A percentile compares a stretch with the other conserved stretches of the same genome.
These are phyloP conservation scores for Penicillium decumbens DNA, from an alignment of 2,329 filamentous ascomycete species.

Conservation along the genomic window DNA sequence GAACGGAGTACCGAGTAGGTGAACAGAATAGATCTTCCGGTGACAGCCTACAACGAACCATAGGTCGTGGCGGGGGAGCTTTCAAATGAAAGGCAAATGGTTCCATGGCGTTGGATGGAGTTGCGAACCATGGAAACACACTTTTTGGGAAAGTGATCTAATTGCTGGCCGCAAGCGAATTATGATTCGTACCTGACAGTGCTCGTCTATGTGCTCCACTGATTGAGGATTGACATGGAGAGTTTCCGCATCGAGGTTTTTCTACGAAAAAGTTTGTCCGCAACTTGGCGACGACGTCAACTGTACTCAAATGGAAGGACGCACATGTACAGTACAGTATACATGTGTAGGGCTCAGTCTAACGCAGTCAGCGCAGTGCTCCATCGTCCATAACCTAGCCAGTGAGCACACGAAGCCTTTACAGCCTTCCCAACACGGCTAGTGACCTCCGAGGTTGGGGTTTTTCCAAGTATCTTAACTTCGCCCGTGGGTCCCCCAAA, in stretches of 20 bases:
- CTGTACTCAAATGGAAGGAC: background rate
- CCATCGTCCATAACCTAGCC: background rate
- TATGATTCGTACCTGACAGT: conserved; percentile 11
- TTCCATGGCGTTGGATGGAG: conserved; percentile 10
- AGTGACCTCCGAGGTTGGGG: background rate
- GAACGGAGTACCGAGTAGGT: conserved; percentile 1
- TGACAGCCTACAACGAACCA: conserved; percentile 15
- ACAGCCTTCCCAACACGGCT: conserved; percentile 7
- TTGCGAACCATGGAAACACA: conserved; percentile 11
- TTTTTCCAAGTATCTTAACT: background rate
- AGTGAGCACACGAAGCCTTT: background rate
- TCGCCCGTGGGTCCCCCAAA: background rate
- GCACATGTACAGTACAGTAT: background rate
- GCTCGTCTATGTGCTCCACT: conserved; percentile 4
- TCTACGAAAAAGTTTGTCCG: background rate
- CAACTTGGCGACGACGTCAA: background rate
- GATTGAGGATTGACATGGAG: background rate
- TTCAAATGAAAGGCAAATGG: background rate
- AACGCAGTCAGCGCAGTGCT: background rate
- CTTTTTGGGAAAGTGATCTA: conserved; percentile 8
- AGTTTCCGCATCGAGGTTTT: conserved; percentile 1
- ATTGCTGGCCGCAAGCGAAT: background rate
- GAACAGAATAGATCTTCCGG: conserved; percentile 7
- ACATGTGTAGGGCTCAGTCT: background rate
- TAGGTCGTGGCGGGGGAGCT: conserved; percentile 1